Percentiles rank a stretch among this genome's conserved stretches.
These are phyloP conservation scores for Penicillium salamii DNA, from an alignment of 495 filamentous ascomycete genomes.

Conservation along the genomic window DNA sequence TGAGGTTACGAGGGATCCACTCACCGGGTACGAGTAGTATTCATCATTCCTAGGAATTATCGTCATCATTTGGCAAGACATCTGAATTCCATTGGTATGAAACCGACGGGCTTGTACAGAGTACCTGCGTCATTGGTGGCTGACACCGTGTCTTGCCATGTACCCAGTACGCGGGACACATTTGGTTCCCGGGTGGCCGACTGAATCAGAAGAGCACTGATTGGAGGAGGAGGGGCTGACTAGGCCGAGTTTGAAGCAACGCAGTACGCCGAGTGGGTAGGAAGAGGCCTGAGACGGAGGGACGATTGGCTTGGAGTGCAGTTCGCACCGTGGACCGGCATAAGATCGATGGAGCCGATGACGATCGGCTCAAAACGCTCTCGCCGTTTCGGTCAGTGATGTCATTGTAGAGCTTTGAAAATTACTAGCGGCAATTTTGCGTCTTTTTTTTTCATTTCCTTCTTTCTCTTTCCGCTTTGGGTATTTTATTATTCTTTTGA, in stretches of 20 bases:
- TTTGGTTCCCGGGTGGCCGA: neutral
- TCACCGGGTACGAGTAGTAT: conserved; percentile 27
- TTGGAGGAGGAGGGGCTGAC: conserved; percentile 7
- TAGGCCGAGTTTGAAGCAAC: conserved; percentile 22
- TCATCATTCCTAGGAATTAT: conserved; percentile 42
- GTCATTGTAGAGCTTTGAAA: conserved; percentile 29
- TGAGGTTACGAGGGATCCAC: conserved; percentile 26
- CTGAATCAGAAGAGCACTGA: conserved; percentile 3
- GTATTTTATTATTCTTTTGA: too few relatives aligned
- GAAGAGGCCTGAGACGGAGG: conserved; percentile 13
- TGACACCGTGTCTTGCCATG: conserved; percentile 6
- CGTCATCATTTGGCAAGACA: conserved; percentile 34
- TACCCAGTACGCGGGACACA: conserved; percentile 17
- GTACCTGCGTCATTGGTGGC: conserved; percentile 24
- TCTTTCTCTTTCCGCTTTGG: too few relatives aligned
- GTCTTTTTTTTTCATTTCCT: neutral
- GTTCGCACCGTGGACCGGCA: conserved; percentile 31
- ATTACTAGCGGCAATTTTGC: conserved; percentile 14
- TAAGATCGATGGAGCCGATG: conserved; percentile 42
- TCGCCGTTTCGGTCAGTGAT: conserved; percentile 31
- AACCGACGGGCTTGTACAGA: conserved; percentile 12
- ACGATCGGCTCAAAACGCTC: conserved; percentile 41
- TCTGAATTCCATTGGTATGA: conserved; percentile 10
- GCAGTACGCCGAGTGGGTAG: conserved; percentile 26
- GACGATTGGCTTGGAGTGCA: conserved; percentile 26